These are phyloP conservation scores for Agrocybe chaxingu DNA, from an alignment of 768 basidiomycete genomes.

Conservation along the genomic window DNA sequence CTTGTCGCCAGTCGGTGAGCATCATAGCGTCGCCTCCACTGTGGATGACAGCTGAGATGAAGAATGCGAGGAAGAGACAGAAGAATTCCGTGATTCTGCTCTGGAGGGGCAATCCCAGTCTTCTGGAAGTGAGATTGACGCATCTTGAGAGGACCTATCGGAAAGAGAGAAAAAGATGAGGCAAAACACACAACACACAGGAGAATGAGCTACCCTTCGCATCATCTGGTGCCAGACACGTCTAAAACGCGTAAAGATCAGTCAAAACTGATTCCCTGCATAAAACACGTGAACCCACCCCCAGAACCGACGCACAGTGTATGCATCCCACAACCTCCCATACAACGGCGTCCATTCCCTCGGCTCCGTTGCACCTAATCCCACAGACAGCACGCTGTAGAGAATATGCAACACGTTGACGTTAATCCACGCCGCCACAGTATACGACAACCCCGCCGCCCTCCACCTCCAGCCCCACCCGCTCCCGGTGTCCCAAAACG, in stretches of 20 bases:
- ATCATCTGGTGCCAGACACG: constrained; percentile 35
- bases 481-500: neutral
- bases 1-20: no score
- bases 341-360: constrained; percentile 34
- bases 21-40: no score
- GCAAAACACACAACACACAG: no score
- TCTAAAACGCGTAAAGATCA: constrained; percentile 5
- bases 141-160: no score
- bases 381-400: constrained; percentile 18
- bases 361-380: constrained; percentile 20
- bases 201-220: constrained; percentile 19
- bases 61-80: no score
- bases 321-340: constrained; percentile 28
- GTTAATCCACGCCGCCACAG: constrained; percentile 2
- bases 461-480: constrained; percentile 8
- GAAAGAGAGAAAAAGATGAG: no score
- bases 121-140: no score
- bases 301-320: constrained; percentile 37
- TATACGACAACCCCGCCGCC: constrained; percentile 9
- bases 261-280: neutral
- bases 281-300: constrained; percentile 25
- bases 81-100: no score
- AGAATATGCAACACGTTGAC: neutral
- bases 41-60: no score
- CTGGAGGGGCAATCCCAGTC: no score